Base-by-base conservation (phyloP, 2,329 filamentous ascomycete genomes). In the Colletotrichum shisoi region DNA sequence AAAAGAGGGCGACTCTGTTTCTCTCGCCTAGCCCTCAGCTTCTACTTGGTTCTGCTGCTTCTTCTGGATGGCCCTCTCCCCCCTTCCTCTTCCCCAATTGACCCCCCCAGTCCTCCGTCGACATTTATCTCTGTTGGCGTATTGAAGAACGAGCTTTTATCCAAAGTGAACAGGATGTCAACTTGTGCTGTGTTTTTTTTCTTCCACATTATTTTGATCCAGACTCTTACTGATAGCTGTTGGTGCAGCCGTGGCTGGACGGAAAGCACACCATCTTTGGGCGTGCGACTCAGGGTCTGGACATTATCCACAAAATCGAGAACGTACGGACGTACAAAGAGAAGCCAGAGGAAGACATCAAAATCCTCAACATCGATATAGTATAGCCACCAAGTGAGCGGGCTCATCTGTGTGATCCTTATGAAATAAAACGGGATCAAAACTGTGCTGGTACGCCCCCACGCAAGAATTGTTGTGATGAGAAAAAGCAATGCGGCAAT, bases 221-320 rank as follows among this genome's bases (percentile, higher is more conserved):
- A 53, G 39, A 45, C 42, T 17, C 21, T 44, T 31, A 27, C 69
- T 70, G 56, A 70, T 51, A 53, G 39, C 51, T 52, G 44, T 40
- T 52, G 57, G 49, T 64, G 57, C 72, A 91, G 82, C 90, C 93
- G 6, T 99, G 95, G 95, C 80, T 99, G 59, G 95, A 99, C 76
- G 90, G 91, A 70, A 97, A 97, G 78, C 95, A 99, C 77, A 98
- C 94, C 0, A 92, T 99, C 60, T 99, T 99, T 76, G 95, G 95
- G 0, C 85, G 95, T 46, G 94, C 93, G 0, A 90, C 94, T 44
- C 91, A 94, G 75, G 95, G 95, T 0, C 82, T 98, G 75, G 95
- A 99, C 77, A 93, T 99, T 21, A 89, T 99, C 68, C 93, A 98
- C 78, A 92, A 90, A 81, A 99, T 99, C 76, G 95, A 99, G 80